Conservation (phyloP, 1,284 basidiomycete species). For the Coniferiporia weirii region DNA sequence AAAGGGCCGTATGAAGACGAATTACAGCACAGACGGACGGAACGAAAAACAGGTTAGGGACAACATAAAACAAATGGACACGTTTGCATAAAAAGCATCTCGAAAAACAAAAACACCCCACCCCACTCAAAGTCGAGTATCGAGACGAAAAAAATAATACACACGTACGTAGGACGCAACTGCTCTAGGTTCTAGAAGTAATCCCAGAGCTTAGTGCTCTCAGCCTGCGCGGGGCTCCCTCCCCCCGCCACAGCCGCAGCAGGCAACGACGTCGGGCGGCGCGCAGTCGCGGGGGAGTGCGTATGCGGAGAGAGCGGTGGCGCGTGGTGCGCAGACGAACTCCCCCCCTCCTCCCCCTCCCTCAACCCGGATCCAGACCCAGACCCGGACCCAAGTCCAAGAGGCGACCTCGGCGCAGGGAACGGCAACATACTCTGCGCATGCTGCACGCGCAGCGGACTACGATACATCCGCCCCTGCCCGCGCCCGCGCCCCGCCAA, state of each 20-base stretch:
- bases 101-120: too few relatives aligned
- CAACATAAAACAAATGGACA: too few relatives aligned
- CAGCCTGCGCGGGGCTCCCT: neutral
- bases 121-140: too few relatives aligned
- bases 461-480: neutral
- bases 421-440: constrained; percentile 17
- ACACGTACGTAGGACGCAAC: too few relatives aligned
- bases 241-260: neutral
- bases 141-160: too few relatives aligned
- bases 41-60: too few relatives aligned
- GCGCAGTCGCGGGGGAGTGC: neutral
- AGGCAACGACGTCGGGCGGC: constrained; percentile 13
- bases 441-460: constrained; percentile 10
- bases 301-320: neutral
- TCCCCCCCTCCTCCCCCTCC: neutral
- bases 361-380: too few relatives aligned
- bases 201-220: constrained; percentile 2
- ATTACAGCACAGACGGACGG: too few relatives aligned
- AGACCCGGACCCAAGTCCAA: neutral
- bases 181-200: constrained; percentile 2
- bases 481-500: neutral
- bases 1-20: too few relatives aligned
- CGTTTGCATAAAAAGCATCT: too few relatives aligned
- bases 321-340: neutral
- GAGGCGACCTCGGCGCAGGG: neutral